Conservation (phyloP, 2,329 filamentous ascomycete species). For the Colletotrichum lini region DNA sequence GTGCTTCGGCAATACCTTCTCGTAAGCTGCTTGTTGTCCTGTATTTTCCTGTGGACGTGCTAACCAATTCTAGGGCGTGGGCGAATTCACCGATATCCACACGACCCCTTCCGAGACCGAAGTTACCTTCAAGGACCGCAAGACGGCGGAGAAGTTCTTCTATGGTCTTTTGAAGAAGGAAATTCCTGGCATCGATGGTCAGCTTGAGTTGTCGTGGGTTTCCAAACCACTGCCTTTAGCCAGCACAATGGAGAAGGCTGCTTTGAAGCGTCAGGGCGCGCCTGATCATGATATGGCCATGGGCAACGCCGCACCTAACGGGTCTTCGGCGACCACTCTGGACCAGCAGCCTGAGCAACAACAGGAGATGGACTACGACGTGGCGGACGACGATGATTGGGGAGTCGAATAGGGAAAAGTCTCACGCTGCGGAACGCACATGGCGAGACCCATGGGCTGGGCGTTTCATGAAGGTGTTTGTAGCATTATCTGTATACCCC, state of each 20-base stretch:
- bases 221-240: conserved; percentile 49
- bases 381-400: conserved; percentile 66
- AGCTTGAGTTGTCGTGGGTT: conserved; percentile 77
- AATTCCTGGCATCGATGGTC: conserved; percentile 74
- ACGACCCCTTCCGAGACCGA: conserved; percentile 62
- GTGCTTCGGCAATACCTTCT: conserved; percentile 79
- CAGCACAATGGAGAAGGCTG: conserved; percentile 35
- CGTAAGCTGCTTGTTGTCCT: conserved; percentile 58
- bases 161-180: conserved; percentile 68
- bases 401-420: conserved; percentile 45
- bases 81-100: conserved; percentile 73
- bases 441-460: background rate
- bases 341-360: conserved; percentile 50
- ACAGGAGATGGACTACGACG: conserved; percentile 68
- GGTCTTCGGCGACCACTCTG: conserved; percentile 34
- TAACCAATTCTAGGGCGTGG: conserved; percentile 64
- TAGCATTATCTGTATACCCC: conserved; percentile 11
- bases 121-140: conserved; percentile 76
- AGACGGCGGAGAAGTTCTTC: conserved; percentile 79
- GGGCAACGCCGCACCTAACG: conserved; percentile 38
- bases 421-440: background rate
- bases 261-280: conserved; percentile 11
- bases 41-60: background rate
- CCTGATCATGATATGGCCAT: conserved; percentile 40
- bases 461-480: conserved; percentile 1